Evolutionary conservation across 2,329 filamentous ascomycete genomes (phyloP).

Genomic region (Stylonectria norvegica): DNA sequence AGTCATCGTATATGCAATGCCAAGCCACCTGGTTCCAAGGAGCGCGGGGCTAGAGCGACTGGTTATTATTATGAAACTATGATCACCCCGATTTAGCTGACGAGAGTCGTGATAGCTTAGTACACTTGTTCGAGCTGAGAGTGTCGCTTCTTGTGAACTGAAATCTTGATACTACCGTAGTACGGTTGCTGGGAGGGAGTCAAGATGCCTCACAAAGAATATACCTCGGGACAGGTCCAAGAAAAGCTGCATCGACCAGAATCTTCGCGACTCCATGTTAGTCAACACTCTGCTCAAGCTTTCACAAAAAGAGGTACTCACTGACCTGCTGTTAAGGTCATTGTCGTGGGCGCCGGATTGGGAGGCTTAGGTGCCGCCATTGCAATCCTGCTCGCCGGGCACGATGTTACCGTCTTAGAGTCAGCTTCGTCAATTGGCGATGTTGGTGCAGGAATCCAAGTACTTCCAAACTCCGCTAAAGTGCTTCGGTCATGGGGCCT

Average conservation of each 20-base stretch:
- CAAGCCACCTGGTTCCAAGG: too few species aligned
- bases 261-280: slow-evolving; percentile 12
- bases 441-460: slow-evolving; percentile 27
- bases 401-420: slow-evolving; percentile 25
- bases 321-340: slow-evolving; percentile 2
- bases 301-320: neutral
- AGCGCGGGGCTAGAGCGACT: too few species aligned
- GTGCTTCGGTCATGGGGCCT: slow-evolving; percentile 24
- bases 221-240: slow-evolving; percentile 6
- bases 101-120: too few species aligned
- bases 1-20: too few species aligned
- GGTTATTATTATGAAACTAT: too few species aligned
- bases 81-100: too few species aligned
- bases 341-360: slow-evolving; percentile 26
- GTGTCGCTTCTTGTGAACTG: too few species aligned
- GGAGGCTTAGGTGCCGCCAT: slow-evolving; percentile 26
- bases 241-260: slow-evolving; percentile 11
- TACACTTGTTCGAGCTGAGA: too few species aligned
- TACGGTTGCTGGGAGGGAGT: too few species aligned
- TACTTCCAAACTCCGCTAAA: slow-evolving; percentile 23
- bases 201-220: too few species aligned
- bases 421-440: slow-evolving; percentile 22
- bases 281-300: neutral
- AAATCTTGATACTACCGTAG: too few species aligned
- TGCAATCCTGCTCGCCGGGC: slow-evolving; percentile 20